phyloP scores from a whole-genome alignment of 208 protist genomes.

The Trypanosoma cruzi region DNA sequence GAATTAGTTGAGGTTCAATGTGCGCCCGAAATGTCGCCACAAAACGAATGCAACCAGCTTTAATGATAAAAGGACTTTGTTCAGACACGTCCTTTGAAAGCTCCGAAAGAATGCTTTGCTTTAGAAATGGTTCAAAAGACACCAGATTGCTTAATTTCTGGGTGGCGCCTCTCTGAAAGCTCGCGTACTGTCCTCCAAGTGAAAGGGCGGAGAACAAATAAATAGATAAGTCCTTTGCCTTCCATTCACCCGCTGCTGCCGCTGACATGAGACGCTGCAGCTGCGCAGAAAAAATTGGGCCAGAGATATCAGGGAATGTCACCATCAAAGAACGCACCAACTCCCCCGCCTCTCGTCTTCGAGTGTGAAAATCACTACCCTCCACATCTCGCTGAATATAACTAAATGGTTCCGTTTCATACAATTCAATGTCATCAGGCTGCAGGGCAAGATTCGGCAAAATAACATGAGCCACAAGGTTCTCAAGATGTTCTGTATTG shows the following conservation, averaged over 20 bases:
- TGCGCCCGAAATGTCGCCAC: slow-evolving; percentile 94
- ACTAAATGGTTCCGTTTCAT: slow-evolving; percentile 93
- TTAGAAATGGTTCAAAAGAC: slow-evolving; percentile 89
- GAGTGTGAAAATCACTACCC: slow-evolving; percentile 93
- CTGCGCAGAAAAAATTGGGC: slow-evolving; percentile 66
- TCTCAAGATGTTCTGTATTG: slow-evolving; percentile 59
- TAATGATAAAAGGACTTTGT: slow-evolving; percentile 84
- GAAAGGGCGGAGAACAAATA: slow-evolving; percentile 94
- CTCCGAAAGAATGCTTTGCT: slow-evolving; percentile 87
- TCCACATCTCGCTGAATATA: slow-evolving; percentile 98
- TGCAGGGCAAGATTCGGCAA: slow-evolving; percentile 93
- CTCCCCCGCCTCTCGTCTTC: slow-evolving; percentile 91
- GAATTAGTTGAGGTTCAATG: slow-evolving; percentile 46
- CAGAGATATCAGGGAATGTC: slow-evolving; percentile 59
- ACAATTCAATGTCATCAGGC: slow-evolving; percentile 94
- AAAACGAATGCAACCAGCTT: slow-evolving; percentile 96
- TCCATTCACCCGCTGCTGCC: slow-evolving; percentile 77
- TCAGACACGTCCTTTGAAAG: slow-evolving; percentile 48
- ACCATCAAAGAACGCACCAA: slow-evolving; percentile 90
- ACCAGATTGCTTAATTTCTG: slow-evolving; percentile 80
- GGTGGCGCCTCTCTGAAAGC: slow-evolving; percentile 54
- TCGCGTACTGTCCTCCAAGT: slow-evolving; percentile 69
- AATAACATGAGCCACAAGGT: slow-evolving; percentile 93
- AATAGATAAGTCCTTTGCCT: slow-evolving; percentile 96
- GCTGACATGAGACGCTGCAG: slow-evolving; percentile 43